Evolutionary conservation across 306 rosid genomes (phyloP).

Genomic region (Abrus pulchellus): DNA sequence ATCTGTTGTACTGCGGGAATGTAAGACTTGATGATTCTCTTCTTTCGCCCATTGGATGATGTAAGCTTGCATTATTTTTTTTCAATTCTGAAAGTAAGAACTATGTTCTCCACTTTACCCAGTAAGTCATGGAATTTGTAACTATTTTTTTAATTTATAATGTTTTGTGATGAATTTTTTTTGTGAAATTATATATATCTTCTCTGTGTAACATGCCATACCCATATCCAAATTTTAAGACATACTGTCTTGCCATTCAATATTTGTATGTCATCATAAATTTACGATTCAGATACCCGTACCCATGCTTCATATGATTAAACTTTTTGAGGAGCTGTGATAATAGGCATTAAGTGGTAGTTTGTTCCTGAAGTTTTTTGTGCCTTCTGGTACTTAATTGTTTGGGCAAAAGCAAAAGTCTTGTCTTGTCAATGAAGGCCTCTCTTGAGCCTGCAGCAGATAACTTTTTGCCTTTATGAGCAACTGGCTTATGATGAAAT

Average conservation of each 20-base stretch:
- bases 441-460: not conserved
- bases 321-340: not conserved
- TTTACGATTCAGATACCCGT: not conserved
- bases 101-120: not conserved
- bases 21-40: not conserved
- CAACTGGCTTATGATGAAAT: not conserved
- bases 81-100: not conserved
- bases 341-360: not conserved
- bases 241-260: not conserved
- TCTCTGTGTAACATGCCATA: not conserved
- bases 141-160: not conserved
- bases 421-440: not conserved
- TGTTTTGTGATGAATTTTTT: not conserved
- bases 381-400: not conserved
- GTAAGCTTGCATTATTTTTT: not conserved
- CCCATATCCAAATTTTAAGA: not conserved
- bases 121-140: not conserved
- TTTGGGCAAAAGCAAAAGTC: not conserved
- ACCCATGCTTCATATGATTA: not conserved
- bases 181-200: not conserved
- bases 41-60: not conserved
- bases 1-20: not conserved
- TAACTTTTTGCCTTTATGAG: conserved; percentile 6
- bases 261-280: not conserved
- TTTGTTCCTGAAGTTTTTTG: not conserved